Evolutionary conservation across 139 green algal genomes (phyloP).

Genomic region (Zygnema cylindricum): DNA sequence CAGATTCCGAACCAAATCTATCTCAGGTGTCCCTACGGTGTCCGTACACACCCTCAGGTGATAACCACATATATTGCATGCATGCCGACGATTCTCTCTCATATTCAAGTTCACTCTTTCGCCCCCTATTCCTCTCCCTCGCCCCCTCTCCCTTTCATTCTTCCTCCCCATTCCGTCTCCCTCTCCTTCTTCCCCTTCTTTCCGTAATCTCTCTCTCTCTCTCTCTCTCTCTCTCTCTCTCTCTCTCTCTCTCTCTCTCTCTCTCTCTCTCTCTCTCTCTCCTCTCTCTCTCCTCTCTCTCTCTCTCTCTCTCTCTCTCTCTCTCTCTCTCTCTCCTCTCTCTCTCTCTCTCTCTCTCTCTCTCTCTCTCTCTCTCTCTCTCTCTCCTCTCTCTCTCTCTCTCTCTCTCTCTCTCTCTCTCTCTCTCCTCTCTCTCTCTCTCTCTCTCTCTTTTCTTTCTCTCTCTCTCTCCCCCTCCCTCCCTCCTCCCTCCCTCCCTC

Average conservation of each 20-base stretch:
- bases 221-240: constrained; percentile 20
- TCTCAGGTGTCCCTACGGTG: not conserved
- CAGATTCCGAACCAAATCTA: not conserved
- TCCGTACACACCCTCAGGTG: not conserved
- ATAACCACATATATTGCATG: too few species aligned
- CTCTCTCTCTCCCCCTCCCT: constrained; percentile 3
- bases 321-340: not conserved
- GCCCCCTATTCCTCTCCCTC: not conserved
- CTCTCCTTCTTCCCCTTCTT: not conserved
- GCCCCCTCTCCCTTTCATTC: not conserved
- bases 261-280: constrained; percentile 49
- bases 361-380: not conserved
- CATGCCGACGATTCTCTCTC: not conserved
- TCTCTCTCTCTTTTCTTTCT: constrained; percentile 40
- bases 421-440: constrained; percentile 29
- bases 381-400: too few species aligned
- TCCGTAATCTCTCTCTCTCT: not conserved
- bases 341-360: not conserved
- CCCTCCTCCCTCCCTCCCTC: not conserved
- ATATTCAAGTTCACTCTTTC: not conserved
- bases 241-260: constrained; percentile 31
- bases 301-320: not conserved
- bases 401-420: constrained; percentile 13
- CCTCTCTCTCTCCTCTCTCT: not conserved
- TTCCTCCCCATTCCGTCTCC: not conserved